Percentiles rank a stretch among this genome's conserved stretches.
phyloP scores from a whole-genome alignment of 768 basidiomycete species.

The Rickenella mellea region DNA sequence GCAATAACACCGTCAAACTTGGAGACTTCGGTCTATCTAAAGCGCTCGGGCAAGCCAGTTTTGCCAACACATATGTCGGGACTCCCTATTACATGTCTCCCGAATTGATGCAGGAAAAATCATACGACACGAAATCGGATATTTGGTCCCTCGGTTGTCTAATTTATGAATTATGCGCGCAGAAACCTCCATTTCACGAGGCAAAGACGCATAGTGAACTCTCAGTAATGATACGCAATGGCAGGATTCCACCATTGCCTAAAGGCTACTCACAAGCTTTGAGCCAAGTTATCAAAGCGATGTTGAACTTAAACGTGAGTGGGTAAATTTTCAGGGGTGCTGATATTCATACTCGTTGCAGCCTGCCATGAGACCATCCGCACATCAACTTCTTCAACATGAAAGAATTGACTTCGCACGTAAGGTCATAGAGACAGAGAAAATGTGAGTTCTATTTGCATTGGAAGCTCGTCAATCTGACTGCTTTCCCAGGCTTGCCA shows the following conservation, averaged over 20 bases:
- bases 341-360: constrained; percentile 18
- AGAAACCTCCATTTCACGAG: constrained; percentile 89
- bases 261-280: constrained; percentile 71
- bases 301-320: constrained; percentile 77
- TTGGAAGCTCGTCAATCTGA: background rate
- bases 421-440: constrained; percentile 70
- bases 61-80: constrained; percentile 98
- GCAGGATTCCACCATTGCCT: constrained; percentile 86
- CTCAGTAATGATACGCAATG: constrained; percentile 74
- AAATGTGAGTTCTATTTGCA: constrained; percentile 42
- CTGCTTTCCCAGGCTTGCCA: constrained; percentile 37
- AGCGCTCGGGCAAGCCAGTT: constrained; percentile 76
- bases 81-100: constrained; percentile 99
- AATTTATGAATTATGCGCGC: constrained; percentile 91
- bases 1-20: constrained; percentile 78
- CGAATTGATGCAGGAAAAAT: constrained; percentile 93
- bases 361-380: constrained; percentile 84
- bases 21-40: constrained; percentile 97
- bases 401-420: constrained; percentile 64
- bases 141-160: constrained; percentile 98
- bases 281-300: constrained; percentile 69
- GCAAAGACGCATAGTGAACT: constrained; percentile 85
- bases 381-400: constrained; percentile 70
- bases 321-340: constrained; percentile 2
- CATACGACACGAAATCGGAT: constrained; percentile 96